Conservation (phyloP, 2,329 filamentous ascomycete genomes). For the Stachybotrys chlorohalonatus region DNA sequence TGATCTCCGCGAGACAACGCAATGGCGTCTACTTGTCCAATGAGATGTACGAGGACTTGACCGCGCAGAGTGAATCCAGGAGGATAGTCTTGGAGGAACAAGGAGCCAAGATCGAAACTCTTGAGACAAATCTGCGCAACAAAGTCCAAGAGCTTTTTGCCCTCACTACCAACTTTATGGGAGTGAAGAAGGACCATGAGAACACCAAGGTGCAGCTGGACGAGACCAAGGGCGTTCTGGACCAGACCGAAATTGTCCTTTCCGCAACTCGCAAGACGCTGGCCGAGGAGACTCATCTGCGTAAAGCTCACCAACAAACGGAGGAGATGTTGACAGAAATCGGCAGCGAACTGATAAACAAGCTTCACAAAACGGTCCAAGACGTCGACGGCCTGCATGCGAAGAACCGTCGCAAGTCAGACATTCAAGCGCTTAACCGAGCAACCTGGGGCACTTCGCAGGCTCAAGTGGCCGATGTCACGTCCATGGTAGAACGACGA, state of each 20-base stretch:
- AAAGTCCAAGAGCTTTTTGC: conserved; percentile 89
- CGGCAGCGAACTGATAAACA: conserved; percentile 68
- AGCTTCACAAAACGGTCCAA: conserved; percentile 65
- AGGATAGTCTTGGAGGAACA: conserved; percentile 90
- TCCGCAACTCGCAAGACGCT: conserved; percentile 67
- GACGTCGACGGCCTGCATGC: conserved; percentile 77
- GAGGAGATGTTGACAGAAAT: conserved; percentile 68
- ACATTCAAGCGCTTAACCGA: conserved; percentile 73
- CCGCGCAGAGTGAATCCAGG: conserved; percentile 82
- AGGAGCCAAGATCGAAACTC: conserved; percentile 79
- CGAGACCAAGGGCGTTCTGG: conserved; percentile 70
- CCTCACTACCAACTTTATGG: conserved; percentile 79
- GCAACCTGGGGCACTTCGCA: conserved; percentile 71
- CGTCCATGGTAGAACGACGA: conserved; percentile 64
- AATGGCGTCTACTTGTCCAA: conserved; percentile 93
- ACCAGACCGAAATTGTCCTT: conserved; percentile 81
- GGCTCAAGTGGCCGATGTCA: conserved; percentile 66
- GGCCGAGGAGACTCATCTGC: conserved; percentile 68
- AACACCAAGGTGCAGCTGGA: conserved; percentile 62
- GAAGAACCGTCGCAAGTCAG: conserved; percentile 78
- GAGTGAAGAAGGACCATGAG: conserved; percentile 84
- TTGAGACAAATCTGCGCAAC: conserved; percentile 83
- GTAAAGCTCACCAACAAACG: conserved; percentile 78
- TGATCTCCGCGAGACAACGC: conserved; percentile 84
- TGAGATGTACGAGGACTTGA: conserved; percentile 85